Conservation (phyloP, 805 yeast genomes). For the Candida loeiensis region DNA sequence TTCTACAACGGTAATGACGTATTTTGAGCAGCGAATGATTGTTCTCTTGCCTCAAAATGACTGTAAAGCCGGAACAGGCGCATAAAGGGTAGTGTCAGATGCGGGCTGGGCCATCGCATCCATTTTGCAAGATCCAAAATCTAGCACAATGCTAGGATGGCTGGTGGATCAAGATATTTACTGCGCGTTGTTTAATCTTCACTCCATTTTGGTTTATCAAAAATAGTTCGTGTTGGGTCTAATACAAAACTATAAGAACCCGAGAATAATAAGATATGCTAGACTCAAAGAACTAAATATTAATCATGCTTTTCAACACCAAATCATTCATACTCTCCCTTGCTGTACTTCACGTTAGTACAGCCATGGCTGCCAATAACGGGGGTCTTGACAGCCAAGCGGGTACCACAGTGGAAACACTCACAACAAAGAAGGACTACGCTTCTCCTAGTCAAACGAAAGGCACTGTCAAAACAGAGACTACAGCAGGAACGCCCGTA, state of each 20-base stretch:
- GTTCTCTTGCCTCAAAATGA: no score
- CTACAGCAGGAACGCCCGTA: neutral
- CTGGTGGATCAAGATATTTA: neutral
- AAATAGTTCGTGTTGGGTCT: no score
- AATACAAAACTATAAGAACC: neutral
- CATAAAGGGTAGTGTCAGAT: no score
- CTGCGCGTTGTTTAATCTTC: neutral
- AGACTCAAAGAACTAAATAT: neutral
- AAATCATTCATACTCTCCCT: neutral
- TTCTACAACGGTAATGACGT: no score
- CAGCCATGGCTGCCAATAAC: constrained; percentile 11
- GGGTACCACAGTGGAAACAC: neutral
- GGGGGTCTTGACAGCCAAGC: constrained; percentile 16
- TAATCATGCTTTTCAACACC: constrained; percentile 1
- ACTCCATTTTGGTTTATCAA: neutral
- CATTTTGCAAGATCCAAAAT: neutral
- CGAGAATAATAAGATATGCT: no score
- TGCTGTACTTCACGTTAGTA: constrained; percentile 1
- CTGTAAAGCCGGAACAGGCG: no score
- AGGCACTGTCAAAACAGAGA: neutral
- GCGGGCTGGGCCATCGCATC: no score
- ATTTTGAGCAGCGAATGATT: no score
- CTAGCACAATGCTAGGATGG: neutral
- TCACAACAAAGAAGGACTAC: no score
- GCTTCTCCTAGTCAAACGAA: neutral